A percentile compares a stretch with the other conserved stretches of the same genome.
These are phyloP conservation scores for Hypericum androsaemum DNA, from an alignment of 345 rosid genomes.

Conservation along the genomic window DNA sequence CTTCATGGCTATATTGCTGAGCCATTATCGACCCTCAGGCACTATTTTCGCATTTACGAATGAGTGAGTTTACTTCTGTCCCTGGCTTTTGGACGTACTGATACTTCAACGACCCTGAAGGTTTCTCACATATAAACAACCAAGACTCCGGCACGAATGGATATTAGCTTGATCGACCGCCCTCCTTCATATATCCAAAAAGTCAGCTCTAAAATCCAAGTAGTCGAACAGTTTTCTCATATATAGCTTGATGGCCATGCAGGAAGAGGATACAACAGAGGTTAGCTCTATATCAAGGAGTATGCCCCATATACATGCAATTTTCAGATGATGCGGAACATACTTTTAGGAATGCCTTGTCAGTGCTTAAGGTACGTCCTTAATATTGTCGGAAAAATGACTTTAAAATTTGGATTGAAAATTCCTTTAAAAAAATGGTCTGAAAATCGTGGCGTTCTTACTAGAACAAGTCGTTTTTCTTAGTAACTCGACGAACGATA, in stretches of 20 bases:
- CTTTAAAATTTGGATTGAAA: no score
- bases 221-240: conserved; percentile 3
- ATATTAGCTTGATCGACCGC: no score
- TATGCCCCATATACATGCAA: conserved; percentile 81
- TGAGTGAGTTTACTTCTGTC: conserved; percentile 42
- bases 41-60: conserved; percentile 88
- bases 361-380: conserved; percentile 50
- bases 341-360: conserved; percentile 67
- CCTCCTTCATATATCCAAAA: no score
- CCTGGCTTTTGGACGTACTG: neutral
- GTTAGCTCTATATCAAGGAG: conserved; percentile 90
- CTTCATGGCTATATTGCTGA: conserved; percentile 82
- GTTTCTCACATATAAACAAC: no score
- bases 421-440: no score
- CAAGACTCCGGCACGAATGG: no score
- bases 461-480: no score
- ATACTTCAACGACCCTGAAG: neutral
- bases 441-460: no score
- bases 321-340: conserved; percentile 94
- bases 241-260: conserved; percentile 20
- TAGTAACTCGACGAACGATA: no score
- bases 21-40: conserved; percentile 96
- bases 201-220: neutral
- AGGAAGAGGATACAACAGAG: conserved; percentile 86
- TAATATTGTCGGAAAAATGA: neutral